Conservation (phyloP, 768 basidiomycete genomes). For the Panellus pusillus region DNA sequence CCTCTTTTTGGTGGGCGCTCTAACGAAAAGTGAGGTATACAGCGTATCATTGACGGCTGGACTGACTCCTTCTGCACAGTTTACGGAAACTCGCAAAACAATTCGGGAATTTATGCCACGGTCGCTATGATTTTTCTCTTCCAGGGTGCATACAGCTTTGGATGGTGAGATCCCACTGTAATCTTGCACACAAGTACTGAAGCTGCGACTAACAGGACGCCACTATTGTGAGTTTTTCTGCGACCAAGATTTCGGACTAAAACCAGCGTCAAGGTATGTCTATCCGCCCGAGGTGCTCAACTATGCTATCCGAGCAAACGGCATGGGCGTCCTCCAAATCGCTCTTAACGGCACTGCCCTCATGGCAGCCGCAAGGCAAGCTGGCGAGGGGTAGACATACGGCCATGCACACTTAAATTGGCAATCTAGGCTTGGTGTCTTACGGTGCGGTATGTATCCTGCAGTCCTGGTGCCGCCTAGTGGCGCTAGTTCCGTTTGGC, state of each 20-base stretch:
- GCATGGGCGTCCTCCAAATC: constrained; percentile 23
- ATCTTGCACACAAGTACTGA: too few species aligned
- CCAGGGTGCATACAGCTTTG: constrained; percentile 25
- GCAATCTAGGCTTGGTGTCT: too few species aligned
- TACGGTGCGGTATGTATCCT: too few species aligned
- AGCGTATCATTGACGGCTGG: not conserved
- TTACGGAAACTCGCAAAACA: constrained; percentile 25
- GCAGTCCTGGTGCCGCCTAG: too few species aligned
- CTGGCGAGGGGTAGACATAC: too few species aligned
- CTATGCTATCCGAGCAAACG: constrained; percentile 26
- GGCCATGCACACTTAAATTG: too few species aligned
- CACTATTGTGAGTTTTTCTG: constrained; percentile 13
- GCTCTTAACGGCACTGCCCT: constrained; percentile 24
- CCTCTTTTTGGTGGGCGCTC: constrained; percentile 25
- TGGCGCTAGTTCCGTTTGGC: too few species aligned
- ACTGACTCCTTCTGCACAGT: constrained; percentile 8
- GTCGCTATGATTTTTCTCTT: constrained; percentile 27
- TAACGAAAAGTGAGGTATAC: constrained; percentile 21
- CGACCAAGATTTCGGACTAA: not conserved
- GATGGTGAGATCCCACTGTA: constrained; percentile 4
- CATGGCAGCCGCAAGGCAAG: constrained; percentile 6
- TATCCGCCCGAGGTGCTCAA: constrained; percentile 25
- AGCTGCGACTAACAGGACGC: constrained; percentile 9
- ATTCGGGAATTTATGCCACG: constrained; percentile 23
- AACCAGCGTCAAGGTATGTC: constrained; percentile 12